Percentiles rank a stretch among this genome's conserved stretches.
Conservation (phyloP, 2,329 filamentous ascomycete species). For the Cercospora sp. region DNA sequence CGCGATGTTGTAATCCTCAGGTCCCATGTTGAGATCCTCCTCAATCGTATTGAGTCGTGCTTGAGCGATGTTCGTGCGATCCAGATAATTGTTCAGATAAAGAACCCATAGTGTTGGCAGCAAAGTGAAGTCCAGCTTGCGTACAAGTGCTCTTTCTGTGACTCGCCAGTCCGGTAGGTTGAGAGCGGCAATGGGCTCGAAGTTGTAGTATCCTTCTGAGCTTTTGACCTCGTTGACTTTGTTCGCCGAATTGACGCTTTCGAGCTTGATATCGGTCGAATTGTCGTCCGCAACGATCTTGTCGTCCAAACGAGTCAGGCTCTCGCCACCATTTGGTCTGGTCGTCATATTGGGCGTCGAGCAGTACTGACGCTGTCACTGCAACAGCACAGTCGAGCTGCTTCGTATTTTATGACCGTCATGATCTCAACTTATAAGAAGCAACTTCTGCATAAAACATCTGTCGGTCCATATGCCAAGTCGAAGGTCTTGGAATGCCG, state of each 20-base stretch:
- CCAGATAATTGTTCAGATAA: conserved; percentile 3
- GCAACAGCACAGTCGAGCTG: not conserved
- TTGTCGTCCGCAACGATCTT: not conserved
- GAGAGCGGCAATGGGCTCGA: conserved; percentile 6
- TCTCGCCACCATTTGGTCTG: not conserved
- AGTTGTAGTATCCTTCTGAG: not conserved
- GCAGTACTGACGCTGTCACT: not conserved
- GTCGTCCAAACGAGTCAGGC: not conserved
- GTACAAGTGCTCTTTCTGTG: conserved; percentile 10
- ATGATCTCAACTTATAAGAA: not conserved
- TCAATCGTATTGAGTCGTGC: not conserved
- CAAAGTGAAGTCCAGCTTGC: conserved; percentile 2
- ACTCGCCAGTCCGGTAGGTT: conserved; percentile 6
- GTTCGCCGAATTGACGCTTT: not conserved
- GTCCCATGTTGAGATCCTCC: conserved; percentile 3
- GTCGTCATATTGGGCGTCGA: not conserved
- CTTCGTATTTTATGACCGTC: not conserved
- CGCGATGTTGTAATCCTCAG: conserved; percentile 12
- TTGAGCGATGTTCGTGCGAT: conserved; percentile 14
- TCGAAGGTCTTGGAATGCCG: conserved; percentile 8
- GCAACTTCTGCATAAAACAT: not conserved
- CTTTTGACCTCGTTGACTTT: not conserved
- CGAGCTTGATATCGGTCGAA: not conserved
- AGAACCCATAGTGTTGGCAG: conserved; percentile 10
- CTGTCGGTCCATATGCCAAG: not conserved